phyloP scores from a whole-genome alignment of 768 basidiomycete genomes.

The Crassisporium funariophilum region DNA sequence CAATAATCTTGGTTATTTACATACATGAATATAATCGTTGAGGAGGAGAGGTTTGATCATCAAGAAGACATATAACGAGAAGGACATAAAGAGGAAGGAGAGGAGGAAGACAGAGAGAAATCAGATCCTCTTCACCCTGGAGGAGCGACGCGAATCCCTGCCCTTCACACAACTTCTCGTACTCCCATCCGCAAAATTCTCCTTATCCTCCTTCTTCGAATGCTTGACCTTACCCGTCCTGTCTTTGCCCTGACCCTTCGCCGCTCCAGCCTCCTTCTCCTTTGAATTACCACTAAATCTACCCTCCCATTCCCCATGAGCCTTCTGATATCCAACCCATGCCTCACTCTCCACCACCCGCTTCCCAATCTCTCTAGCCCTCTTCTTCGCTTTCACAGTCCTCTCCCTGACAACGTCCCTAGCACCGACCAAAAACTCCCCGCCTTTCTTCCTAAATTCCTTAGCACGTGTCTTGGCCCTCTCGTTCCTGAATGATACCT shows the following conservation, averaged over 20 bases:
- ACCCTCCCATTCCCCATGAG: slow-evolving; percentile 19
- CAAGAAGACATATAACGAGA: neutral
- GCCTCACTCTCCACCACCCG: slow-evolving; percentile 34
- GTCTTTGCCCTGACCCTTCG: neutral
- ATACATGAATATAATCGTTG: slow-evolving; percentile 4
- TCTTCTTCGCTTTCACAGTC: slow-evolving; percentile 45
- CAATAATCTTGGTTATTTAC: too few species aligned
- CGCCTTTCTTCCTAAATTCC: slow-evolving; percentile 52
- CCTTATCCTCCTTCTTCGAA: slow-evolving; percentile 7
- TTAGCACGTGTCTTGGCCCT: slow-evolving; percentile 54
- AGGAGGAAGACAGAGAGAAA: slow-evolving; percentile 4
- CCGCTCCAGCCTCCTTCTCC: neutral
- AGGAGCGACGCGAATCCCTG: neutral
- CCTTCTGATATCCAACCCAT: slow-evolving; percentile 23
- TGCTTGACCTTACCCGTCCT: neutral
- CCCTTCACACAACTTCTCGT: slow-evolving; percentile 5
- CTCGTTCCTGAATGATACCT: slow-evolving; percentile 52
- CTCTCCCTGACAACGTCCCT: slow-evolving; percentile 42
- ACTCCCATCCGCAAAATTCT: slow-evolving; percentile 5
- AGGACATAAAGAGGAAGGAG: neutral
- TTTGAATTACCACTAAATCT: slow-evolving; percentile 4
- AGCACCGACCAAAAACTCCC: slow-evolving; percentile 45
- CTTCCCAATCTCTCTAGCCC: slow-evolving; percentile 44
- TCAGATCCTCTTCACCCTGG: slow-evolving; percentile 3
- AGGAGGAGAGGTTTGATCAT: neutral